A percentile compares a stretch with the other conserved stretches of the same genome.
Evolutionary conservation across 202 grass and related monocot species (phyloP).

Genomic region (Eragrostis tef): DNA sequence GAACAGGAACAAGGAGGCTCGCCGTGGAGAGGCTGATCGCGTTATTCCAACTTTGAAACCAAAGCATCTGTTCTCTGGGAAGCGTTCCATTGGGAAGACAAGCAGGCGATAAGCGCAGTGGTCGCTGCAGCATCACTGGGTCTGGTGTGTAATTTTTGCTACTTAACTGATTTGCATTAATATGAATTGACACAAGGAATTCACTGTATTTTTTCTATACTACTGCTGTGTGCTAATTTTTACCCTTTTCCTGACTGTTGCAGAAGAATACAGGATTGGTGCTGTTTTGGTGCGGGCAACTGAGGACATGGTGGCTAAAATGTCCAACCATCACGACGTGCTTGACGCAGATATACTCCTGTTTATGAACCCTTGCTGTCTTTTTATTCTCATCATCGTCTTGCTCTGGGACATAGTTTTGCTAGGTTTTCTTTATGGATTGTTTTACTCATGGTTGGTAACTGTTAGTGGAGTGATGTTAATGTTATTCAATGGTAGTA

Average conservation of each 20-base stretch:
- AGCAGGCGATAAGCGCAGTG: slow-evolving; percentile 58
- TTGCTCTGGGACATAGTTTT: slow-evolving; percentile 1
- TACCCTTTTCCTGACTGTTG: neutral
- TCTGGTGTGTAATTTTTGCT: slow-evolving; percentile 20
- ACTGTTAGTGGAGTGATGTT: neutral
- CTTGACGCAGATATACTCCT: neutral
- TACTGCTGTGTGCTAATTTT: neutral
- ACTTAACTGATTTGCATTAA: neutral
- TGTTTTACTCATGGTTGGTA: neutral
- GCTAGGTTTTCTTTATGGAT: slow-evolving; percentile 12
- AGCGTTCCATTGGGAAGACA: slow-evolving; percentile 74
- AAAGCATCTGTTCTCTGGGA: slow-evolving; percentile 95
- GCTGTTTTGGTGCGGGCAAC: neutral
- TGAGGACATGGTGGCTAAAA: neutral
- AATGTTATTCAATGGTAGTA: slow-evolving; percentile 7
- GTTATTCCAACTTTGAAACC: slow-evolving; percentile 88
- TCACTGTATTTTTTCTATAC: neutral
- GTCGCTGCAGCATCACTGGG: neutral
- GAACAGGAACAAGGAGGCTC: slow-evolving; percentile 81
- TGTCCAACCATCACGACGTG: neutral
- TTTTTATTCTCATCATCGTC: neutral
- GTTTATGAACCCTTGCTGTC: neutral
- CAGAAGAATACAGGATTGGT: neutral
- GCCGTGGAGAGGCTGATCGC: slow-evolving; percentile 83
- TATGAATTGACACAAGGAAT: neutral